Base-by-base conservation (phyloP, 495 filamentous ascomycete genomes). In the Pseudoneurospora amorphoporcata region DNA sequence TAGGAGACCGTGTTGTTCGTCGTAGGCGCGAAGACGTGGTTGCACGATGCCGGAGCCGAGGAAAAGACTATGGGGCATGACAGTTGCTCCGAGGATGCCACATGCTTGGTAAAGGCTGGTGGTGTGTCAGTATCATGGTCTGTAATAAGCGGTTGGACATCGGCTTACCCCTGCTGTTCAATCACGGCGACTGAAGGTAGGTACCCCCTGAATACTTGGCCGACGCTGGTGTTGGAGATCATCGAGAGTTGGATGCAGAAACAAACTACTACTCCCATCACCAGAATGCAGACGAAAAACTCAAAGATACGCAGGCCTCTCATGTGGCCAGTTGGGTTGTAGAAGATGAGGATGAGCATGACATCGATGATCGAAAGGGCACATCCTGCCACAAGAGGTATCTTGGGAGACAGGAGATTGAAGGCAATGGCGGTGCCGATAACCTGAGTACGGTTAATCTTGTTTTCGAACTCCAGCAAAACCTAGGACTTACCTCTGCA, bases 31-130 rank as follows among this genome's bases (percentile, higher is more conserved):
- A 3, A 97, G 88, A 9, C 94, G 90, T 10, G 92, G 84, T 79
- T 97, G 92, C 0, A 97, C 92, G 68, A 97, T 90, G 12, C 93
- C 94, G 68, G 90, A 93, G n/a, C 94, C 94, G 8, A 97, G 87
- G 76, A 94, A 97, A 39, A 97, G 86, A 68, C 90, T 92, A 80
- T 97, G 94, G 5, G 94, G 94, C 94, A 97, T 97, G 32, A 97
- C 93, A 3, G 94, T 97, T 17, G 94, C 94, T 32, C 94, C 94
- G 12, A 97, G 87, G 75, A 97, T 97, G 72, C 94, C 94, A 77
- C 94, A 97, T 70, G 92, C 91, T 81, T 95, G 92, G 82, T 95
- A 97, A 16, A 97, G 81, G 39, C 78, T 71, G 38, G 43, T 29
- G 7, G 37, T 38, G 1, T 17, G 23, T 35, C 38, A 37, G 42